Evolutionary conservation across 345 rosid genomes (phyloP), one percentile per base, ranked within the genome.

Genomic region (Acer yangbiense): DNA sequence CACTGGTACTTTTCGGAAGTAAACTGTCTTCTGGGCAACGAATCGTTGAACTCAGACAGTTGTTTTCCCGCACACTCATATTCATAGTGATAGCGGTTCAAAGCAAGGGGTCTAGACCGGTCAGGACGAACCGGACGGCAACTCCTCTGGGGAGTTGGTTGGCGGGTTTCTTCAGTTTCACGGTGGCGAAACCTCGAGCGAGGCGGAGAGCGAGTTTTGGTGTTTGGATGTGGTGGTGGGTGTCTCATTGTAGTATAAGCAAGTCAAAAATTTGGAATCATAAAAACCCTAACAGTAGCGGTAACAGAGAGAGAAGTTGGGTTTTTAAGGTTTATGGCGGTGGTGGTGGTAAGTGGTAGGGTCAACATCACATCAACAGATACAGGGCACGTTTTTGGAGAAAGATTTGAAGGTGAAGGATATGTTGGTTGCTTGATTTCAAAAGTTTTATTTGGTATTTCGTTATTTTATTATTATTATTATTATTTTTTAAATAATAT

Each of bases 1-100:
- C 90, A 82, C n/a, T 67, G 84, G 52, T 83, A 87, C 82, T 87
- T 87, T 13, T 11, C 54, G 8, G 68, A 78, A 13, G 83, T 25
- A 2, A 83, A 69, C 6, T 41, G 72, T 18, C 58, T 76, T 20
- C 81, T 61, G 54, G 72, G 29, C 52, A 77, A 61, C 1, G 83
- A 69, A 11, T 82, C 83, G 43, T 77, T 73, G 55, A 76, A 78
- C 68, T 68, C 76, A 3, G 84, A 57, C 12, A 71, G 73, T 64
- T 79, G 73, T 64, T 79, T 76, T 3, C 55, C 69, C 62, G 73
- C 3, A 58, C 58, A 71, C 65, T 52, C 14, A 12, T 68, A 70
- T 8, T 78, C 82, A 9, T 71, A 52, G 16, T 55, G 72, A 61
- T 4, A 18, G 27, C 12, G 57, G 52, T 17, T 68, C 14, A 69